Evolutionary conservation across 73 alveolate species (phyloP).

Genomic region (Durusdinium trenchii): DNA sequence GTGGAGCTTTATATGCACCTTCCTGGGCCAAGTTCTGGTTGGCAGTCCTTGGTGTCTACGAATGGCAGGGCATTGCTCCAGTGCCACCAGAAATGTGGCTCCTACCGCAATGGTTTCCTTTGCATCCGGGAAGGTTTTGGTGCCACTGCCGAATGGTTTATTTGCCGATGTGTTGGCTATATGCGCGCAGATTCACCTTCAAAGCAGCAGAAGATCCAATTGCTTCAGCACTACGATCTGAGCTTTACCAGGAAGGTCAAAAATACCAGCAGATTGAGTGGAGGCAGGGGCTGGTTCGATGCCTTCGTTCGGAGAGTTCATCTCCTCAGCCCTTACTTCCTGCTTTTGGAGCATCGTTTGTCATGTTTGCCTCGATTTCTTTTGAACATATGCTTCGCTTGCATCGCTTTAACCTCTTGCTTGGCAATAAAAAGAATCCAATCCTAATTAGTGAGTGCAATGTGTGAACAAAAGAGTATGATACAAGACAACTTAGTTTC

Average conservation of each 20-base stretch:
- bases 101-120: slow-evolving; percentile 71
- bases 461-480: no score
- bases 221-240: slow-evolving; percentile 45
- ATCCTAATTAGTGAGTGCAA: no score
- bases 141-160: slow-evolving; percentile 94
- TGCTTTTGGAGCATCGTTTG: no score
- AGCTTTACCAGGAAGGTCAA: slow-evolving; percentile 19
- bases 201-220: slow-evolving; percentile 23
- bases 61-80: slow-evolving; percentile 75
- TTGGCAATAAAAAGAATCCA: no score
- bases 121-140: slow-evolving; percentile 92
- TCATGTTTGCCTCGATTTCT: not conserved
- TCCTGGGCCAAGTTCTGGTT: slow-evolving; percentile 94
- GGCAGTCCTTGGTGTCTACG: slow-evolving; percentile 83
- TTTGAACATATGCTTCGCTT: no score
- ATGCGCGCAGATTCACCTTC: slow-evolving; percentile 53
- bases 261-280: not conserved
- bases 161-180: slow-evolving; percentile 85
- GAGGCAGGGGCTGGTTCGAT: slow-evolving; percentile 18
- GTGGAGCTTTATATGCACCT: slow-evolving; percentile 70
- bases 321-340: no score
- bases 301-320: no score
- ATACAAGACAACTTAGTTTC: no score
- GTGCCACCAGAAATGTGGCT: slow-evolving; percentile 89
- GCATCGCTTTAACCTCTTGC: no score